Base-by-base conservation (phyloP, 2,329 filamentous ascomycete species). In the Pyrenochaeta sp. region DNA sequence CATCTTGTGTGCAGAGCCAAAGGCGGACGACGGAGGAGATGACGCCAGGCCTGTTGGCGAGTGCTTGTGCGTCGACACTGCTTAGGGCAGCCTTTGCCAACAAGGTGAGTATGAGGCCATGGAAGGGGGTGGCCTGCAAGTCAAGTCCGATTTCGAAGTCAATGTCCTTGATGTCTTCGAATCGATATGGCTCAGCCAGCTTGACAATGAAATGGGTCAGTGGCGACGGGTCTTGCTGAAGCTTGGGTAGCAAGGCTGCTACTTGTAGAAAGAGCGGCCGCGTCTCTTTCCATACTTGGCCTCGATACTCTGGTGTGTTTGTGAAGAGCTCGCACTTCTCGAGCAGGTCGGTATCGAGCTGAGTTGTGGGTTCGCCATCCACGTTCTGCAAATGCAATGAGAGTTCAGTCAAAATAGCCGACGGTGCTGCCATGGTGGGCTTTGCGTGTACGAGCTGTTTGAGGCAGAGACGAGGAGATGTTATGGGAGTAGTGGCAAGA, bases 211-310 rank as follows among this genome's bases (percentile, higher is more conserved):
- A 79, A 18, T 79, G 78, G 12, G 81, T 82, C 30, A 85, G 71
- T 20, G 84, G 82, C 12, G 80, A 78, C 9, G 85, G 85, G 57
- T 87, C 83, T 69, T 86, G 82, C 58, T 85, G 82, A 4, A 87
- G 72, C 4, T 79, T 72, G 7, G 81, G 80, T 15, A 86, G 70
- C 9, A 86, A 73, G 41, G 76, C 70, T 15, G 83, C 81, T 41
- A 86, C 76, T 55, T 82, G 78, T 14, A 74, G 50, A 32, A 80
- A 75, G 7, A 81, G 66, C 2, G 68, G 58, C 2, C 68, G 62
- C 1, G 74, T 69, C 30, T 69, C 58, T 41, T 62, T 63, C 70
- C 71, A 72, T 49, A 56, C 31, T 14, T 64, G 51, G 21, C 37
- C 47, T 23, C 56, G 64, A 45, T 73, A 75, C 20, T 74, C 71